Base-by-base conservation (phyloP, 768 basidiomycete species). In the Mycena belliarum region DNA sequence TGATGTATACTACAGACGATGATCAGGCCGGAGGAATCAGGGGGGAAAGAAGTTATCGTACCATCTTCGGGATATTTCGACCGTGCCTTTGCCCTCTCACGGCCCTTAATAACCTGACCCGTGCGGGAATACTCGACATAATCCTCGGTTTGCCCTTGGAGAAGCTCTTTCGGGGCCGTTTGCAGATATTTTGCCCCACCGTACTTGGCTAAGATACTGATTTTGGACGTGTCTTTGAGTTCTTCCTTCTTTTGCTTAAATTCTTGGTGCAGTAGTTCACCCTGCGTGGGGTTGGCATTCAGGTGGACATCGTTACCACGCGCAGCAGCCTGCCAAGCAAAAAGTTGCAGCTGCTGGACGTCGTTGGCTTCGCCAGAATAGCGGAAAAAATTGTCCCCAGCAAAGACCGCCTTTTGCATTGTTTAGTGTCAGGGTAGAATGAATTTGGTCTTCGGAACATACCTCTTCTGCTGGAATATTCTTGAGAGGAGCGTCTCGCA, bases 41-140 rank as follows among this genome's bases (percentile, higher is more conserved):
- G 32, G 40, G 47, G 60, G 26, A 23, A 52, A 21, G 54, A 35
- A 57, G 56, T 43, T 25, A 4, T 79, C 88, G 60, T 69, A 95
- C 95, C 88, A 82, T 98, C 94, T 75, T 99, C 97, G 6, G 91
- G 87, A 72, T 99, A 99, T 73, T 98, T 99, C 28, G 93, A 95
- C 67, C 81, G 82, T 40, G 85, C 85, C 70, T 94, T 94, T 1
- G 86, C 93, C 49, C 86, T 82, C 76, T 98, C 97, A 60, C 85
- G 84, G 28, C 97, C 97, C 74, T 92, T 95, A 64, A 98, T 80
- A 52, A 98, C 82, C 68, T 91, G 86, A 20, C 97, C 97, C 23
- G 91, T 83, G 60, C 94, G 79, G 53, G 94, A 95, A 72, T 98
- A 99, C 75, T 99, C 97, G 43, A 98, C 92, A 61, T 99, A 99